These are phyloP conservation scores for Kingdonia uniflora DNA, from an alignment of 164 flowering plant species.

Conservation along the genomic window DNA sequence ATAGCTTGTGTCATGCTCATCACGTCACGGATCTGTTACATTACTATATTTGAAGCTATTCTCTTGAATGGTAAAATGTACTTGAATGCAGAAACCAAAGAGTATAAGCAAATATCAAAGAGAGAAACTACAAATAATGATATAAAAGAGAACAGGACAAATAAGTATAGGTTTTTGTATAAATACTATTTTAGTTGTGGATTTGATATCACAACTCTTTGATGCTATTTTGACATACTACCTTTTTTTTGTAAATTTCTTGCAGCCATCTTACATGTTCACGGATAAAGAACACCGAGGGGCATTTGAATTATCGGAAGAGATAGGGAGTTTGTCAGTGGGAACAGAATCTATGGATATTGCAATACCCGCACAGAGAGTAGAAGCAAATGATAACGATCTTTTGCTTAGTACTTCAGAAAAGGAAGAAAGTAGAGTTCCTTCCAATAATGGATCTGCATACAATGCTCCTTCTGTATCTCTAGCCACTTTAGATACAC, in stretches of 20 bases:
- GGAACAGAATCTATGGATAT: conserved; percentile 43
- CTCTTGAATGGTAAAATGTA: too few relatives aligned
- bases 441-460: conserved; percentile 56
- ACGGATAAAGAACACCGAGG: conserved; percentile 95
- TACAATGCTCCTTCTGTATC: conserved; percentile 52
- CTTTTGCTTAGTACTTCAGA: conserved; percentile 69
- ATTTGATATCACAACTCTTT: too few relatives aligned
- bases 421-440: conserved; percentile 60
- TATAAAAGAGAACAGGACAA: too few relatives aligned
- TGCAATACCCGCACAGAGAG: conserved; percentile 41
- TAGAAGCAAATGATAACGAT: conserved; percentile 89
- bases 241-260: background rate
- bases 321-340: conserved; percentile 63
- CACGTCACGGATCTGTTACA: too few relatives aligned
- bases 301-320: conserved; percentile 91
- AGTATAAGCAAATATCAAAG: too few relatives aligned
- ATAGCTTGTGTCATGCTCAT: too few relatives aligned
- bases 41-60: too few relatives aligned
- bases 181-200: too few relatives aligned
- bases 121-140: too few relatives aligned
- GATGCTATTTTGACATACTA: too few relatives aligned
- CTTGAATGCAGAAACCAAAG: too few relatives aligned
- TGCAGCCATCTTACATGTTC: conserved; percentile 98
- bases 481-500: conserved; percentile 22
- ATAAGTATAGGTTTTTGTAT: too few relatives aligned